phyloP scores from a whole-genome alignment of 2,329 filamentous ascomycete species.

The Penicillium sp. region DNA sequence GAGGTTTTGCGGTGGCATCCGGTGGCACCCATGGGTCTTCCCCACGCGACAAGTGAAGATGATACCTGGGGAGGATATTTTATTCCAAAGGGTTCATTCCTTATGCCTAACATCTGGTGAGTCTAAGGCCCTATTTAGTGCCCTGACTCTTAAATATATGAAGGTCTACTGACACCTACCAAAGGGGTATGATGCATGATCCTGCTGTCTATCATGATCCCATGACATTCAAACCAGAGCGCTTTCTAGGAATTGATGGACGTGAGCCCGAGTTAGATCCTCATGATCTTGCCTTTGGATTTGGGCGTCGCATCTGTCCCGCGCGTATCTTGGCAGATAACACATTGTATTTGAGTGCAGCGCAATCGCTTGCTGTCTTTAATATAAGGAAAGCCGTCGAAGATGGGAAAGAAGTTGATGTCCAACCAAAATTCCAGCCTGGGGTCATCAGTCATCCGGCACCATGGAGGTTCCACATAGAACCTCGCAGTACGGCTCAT shows the following conservation, averaged over 20 bases:
- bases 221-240: constrained; percentile 45
- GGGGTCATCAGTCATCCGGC: constrained; percentile 35
- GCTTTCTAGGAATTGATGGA: constrained; percentile 37
- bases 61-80: no score
- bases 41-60: no score
- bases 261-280: constrained; percentile 42
- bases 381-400: constrained; percentile 40
- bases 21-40: constrained; percentile 31
- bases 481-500: constrained; percentile 13
- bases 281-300: constrained; percentile 34
- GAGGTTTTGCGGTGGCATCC: constrained; percentile 41
- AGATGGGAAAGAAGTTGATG: constrained; percentile 41
- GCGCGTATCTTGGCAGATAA: constrained; percentile 46
- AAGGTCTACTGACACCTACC: not conserved
- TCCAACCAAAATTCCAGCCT: constrained; percentile 37
- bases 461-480: constrained; percentile 11
- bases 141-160: not conserved
- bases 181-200: constrained; percentile 44
- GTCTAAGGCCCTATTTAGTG: not conserved
- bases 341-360: constrained; percentile 44
- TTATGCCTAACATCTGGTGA: no score
- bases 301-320: constrained; percentile 46
- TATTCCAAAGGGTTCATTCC: no score
- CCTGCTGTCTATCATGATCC: constrained; percentile 38
- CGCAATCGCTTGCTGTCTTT: constrained; percentile 51